Base-by-base conservation (phyloP, 768 basidiomycete genomes). In the Leccinellum luteum region DNA sequence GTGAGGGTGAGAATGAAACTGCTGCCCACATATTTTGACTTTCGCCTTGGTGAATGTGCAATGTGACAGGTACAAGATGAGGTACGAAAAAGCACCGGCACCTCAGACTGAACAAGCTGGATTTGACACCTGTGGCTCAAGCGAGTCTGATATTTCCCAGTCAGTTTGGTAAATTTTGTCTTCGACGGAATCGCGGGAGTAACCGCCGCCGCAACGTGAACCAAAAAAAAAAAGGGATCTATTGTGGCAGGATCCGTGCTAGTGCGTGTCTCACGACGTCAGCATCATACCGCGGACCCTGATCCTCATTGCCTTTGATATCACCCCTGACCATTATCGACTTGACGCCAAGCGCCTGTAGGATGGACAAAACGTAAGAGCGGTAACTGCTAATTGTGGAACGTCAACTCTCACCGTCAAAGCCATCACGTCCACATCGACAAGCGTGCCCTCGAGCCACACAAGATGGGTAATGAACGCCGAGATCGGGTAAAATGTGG, bases 381-480 rank as follows among this genome's bases (percentile, higher is more conserved):
- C 0, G 32, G 47, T 31, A 10, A n/a, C n/a, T 9, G 27, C 13
- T 23, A 35, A 47, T 34, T 58, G 52, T 49, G 51, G 23, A 54
- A 47, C 25, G 19, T 28, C 41, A 50, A 47, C 85, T 67, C 86
- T 67, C 64, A 92, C 94, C 44, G 80, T 81, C 48, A 94, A 81
- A 10, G 71, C 73, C 48, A 70, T 68, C 38, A 78, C 76, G 67
- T 96, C 86, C 23, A 96, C 84, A 0, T 71, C 60, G 9, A 97
- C 81, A 9, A 67, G 65, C 4, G 85, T 81, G 2, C 81, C 86
- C 64, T 83, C 80, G 10, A 94, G 78, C 72, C 89, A 88, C 4
- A 94, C 83, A 27, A 97, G 70, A 72, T 96, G 92, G 6, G 92
- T 94, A 58, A 97, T 76, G 67, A 94, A 92, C 1, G 90, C 87